A percentile compares a stretch with the other conserved stretches of the same genome.
phyloP scores from a whole-genome alignment of 192 early-diverging fungal genomes.

The Dissophora ornata region DNA sequence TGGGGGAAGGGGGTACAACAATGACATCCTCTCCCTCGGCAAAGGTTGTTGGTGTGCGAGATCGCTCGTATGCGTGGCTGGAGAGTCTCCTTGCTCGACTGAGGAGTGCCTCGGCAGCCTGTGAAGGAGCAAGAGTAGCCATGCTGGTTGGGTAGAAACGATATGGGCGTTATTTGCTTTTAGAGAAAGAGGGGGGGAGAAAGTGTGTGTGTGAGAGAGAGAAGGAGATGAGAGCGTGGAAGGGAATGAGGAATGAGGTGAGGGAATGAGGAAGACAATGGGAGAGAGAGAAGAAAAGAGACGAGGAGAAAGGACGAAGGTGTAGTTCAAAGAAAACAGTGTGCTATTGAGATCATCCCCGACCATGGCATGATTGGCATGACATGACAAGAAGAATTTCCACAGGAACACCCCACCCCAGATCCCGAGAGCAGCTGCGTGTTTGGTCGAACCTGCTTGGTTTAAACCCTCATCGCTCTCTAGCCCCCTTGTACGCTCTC shows the following conservation, averaged over 20 bases:
- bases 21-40: slow-evolving; percentile 43
- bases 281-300: not conserved
- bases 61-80: slow-evolving; percentile 28
- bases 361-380: too few relatives aligned
- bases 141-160: not conserved
- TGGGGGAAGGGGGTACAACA: not conserved
- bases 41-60: slow-evolving; percentile 21
- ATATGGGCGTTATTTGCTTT: not conserved
- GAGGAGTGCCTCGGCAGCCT: slow-evolving; percentile 44
- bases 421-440: too few relatives aligned
- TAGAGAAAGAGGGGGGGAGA: not conserved
- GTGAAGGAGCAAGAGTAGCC: slow-evolving; percentile 7
- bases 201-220: not conserved
- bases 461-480: too few relatives aligned
- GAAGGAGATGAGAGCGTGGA: slow-evolving; percentile 2
- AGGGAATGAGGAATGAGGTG: not conserved
- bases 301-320: not conserved
- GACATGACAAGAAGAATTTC: too few relatives aligned
- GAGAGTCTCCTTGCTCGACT: slow-evolving; percentile 35
- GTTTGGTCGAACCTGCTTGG: too few relatives aligned
- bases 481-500: too few relatives aligned
- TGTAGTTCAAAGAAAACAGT: not conserved
- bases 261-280: slow-evolving; percentile 2
- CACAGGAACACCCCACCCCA: too few relatives aligned
- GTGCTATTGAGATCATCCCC: too few relatives aligned